Evolutionary conservation across 129 eudicot species (phyloP), one percentile per base, ranked within the genome.

Genomic region (Scalesia atractyloides): DNA sequence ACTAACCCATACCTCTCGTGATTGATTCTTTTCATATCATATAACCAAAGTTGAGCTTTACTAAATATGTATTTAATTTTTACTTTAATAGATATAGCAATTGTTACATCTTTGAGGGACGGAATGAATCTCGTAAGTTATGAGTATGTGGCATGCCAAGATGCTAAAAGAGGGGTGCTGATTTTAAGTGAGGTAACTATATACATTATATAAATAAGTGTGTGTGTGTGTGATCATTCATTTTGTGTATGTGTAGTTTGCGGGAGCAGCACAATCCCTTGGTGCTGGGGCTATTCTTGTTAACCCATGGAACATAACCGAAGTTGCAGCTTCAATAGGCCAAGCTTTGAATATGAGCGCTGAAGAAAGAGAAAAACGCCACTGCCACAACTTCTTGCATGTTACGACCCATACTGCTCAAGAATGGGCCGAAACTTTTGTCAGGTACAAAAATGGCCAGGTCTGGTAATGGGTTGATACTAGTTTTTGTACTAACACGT

Each of bases 71-170:
- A 63, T 37, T 37, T 37, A 8, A n/a, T 34, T 41, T 79, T 60
- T 50, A 36, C 72, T 33, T 67, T 22, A 3, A 53, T 81, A 90
- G 97, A 87, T 88, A 76, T 94, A 65, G 96, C 97, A 62, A 89
- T 94, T 48, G 98, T 94, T 72, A 94, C 97, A 61, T 94, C 98
- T 56, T 82, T 93, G 86, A 79, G 97, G 56, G 98, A 93, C 61
- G 97, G 98, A 70, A 93, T 93, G 98, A 93, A 94, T 83, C 93
- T 94, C 53, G 98, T 94, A 53, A 90, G 97, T 83, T 94, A 90
- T 74, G 98, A 94, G 87, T 95, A 81, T 69, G 99, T 95, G 70
- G 97, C 99, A 63, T 95, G 99, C 87, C 99, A 95, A 85, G 97
- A 86, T 78, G 81, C 85, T 24, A 95, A 90, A 69, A 88, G 83